A percentile compares a stretch with the other conserved stretches of the same genome.
Conservation (phyloP, 1,139 yeast species). For the Candida tetrigidarum region DNA sequence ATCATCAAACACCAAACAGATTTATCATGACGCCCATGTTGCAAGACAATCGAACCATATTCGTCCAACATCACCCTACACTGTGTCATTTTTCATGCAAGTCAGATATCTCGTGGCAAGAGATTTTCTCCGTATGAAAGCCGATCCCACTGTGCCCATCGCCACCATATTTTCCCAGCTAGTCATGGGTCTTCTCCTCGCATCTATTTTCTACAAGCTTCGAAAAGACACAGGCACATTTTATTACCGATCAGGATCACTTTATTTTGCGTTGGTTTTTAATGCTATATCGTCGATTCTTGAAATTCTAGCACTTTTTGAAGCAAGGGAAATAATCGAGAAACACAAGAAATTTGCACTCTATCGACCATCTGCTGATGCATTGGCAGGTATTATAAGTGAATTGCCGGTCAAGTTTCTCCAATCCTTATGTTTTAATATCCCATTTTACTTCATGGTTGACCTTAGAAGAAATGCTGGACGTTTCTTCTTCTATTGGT, state of each 20-base stretch:
- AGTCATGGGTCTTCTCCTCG: constrained; percentile 36
- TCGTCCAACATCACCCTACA: constrained; percentile 32
- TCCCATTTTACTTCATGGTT: constrained; percentile 62
- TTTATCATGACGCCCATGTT: constrained; percentile 26
- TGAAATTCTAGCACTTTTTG: constrained; percentile 59
- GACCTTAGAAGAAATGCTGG: constrained; percentile 61
- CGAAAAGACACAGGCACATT: constrained; percentile 52
- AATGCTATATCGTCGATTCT: constrained; percentile 61
- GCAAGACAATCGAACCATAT: constrained; percentile 34
- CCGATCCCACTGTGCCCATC: constrained; percentile 35
- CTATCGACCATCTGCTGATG: constrained; percentile 69
- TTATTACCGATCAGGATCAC: constrained; percentile 24
- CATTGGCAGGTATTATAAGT: constrained; percentile 58
- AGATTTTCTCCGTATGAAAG: constrained; percentile 29
- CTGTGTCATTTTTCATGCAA: constrained; percentile 40
- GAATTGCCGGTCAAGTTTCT: constrained; percentile 59
- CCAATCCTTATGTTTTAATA: constrained; percentile 47
- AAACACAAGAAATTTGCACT: constrained; percentile 66
- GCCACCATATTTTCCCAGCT: constrained; percentile 30
- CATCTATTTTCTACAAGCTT: constrained; percentile 58
- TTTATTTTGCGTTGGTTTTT: constrained; percentile 52
- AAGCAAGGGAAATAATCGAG: constrained; percentile 60
- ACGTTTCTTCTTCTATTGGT: constrained; percentile 57
- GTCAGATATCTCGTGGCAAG: constrained; percentile 31
- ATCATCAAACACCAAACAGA: constrained; percentile 11